A percentile compares a stretch with the other conserved stretches of the same genome.
Conservation (phyloP, 352 stramenopile genomes). For the Peronospora destructor region DNA sequence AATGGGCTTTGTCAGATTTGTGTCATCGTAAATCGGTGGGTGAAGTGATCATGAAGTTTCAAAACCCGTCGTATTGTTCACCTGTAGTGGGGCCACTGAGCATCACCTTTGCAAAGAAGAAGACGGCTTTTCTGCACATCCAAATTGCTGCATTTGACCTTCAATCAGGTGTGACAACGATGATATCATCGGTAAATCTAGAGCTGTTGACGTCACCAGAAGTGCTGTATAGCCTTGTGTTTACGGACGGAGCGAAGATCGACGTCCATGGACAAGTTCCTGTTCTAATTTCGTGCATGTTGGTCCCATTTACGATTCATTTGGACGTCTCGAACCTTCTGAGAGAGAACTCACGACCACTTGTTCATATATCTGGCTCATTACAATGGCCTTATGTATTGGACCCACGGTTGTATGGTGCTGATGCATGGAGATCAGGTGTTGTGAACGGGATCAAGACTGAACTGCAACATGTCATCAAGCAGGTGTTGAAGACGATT, state of each 20-base stretch:
- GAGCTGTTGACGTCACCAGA: constrained; percentile 41
- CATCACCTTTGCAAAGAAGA: constrained; percentile 51
- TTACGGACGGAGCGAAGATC: constrained; percentile 35
- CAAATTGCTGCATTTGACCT: constrained; percentile 51
- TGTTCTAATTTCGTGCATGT: constrained; percentile 56
- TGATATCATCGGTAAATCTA: constrained; percentile 44
- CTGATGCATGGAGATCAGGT: constrained; percentile 7
- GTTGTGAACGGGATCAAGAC: constrained; percentile 37
- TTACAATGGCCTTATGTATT: constrained; percentile 19
- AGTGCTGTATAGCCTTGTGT: constrained; percentile 45
- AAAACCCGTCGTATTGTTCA: constrained; percentile 76
- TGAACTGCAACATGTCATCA: constrained; percentile 50
- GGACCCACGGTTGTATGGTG: constrained; percentile 12
- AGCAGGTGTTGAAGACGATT: constrained; percentile 67
- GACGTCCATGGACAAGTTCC: constrained; percentile 41
- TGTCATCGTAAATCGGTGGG: constrained; percentile 50
- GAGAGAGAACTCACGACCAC: constrained; percentile 12
- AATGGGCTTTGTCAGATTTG: constrained; percentile 62
- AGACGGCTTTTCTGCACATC: constrained; percentile 40
- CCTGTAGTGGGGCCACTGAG: constrained; percentile 49
- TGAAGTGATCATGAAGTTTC: constrained; percentile 46
- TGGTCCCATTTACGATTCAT: constrained; percentile 67
- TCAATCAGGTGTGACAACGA: constrained; percentile 36
- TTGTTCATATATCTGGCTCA: not conserved
- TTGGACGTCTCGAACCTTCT: constrained; percentile 45